Evolutionary conservation across 2,329 filamentous ascomycete genomes (phyloP), one percentile per base, ranked within the genome.

Genomic region (Neonectria neomacrospora): DNA sequence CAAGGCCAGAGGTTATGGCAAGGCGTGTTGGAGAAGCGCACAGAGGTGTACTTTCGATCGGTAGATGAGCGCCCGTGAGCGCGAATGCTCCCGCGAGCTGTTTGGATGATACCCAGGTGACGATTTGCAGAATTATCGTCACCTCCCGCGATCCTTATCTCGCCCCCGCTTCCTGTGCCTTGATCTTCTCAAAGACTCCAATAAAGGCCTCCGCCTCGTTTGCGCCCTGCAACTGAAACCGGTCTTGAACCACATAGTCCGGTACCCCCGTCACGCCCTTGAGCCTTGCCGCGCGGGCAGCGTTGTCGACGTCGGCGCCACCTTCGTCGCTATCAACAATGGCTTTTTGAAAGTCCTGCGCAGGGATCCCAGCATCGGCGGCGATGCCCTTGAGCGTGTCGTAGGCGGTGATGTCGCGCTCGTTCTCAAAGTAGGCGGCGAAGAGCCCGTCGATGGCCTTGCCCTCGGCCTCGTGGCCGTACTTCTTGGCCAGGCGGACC

Each of bases 221-320:
- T 41, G 90, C 90, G 2, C 92, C 92, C 14, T 88, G 86, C 22
- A 94, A 80, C 65, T 88, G 83, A 76, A 86, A 93, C 67, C 80
- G 80, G 2, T 84, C 88, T 74, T 94, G 91, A 59, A 96, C 84
- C 5, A 88, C 87, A 75, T 91, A 93, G 72, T 91, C 88, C 12
- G 92, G 91, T 63, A 94, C 91, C 0, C 91, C 91, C 41, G 80
- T 82, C 58, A 94, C 77, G 32, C 76, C 78, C 1, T 67, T 66
- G 28, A 60, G 61, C 48, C 73, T 71, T 3, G 78, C 77, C 50
- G 63, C 64, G 11, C 59, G 58, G 9, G 73, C 74, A 3, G 74
- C 70, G 45, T 68, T 62, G 51, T 80, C 78, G 4, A 80, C 77
- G 41, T 76, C 70, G 5, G 67, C 61, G 18, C 76, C 78, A 3